A percentile compares a stretch with the other conserved stretches of the same genome.
Evolutionary conservation across 345 rosid genomes (phyloP).

Genomic region (Streptanthus diversifolius): DNA sequence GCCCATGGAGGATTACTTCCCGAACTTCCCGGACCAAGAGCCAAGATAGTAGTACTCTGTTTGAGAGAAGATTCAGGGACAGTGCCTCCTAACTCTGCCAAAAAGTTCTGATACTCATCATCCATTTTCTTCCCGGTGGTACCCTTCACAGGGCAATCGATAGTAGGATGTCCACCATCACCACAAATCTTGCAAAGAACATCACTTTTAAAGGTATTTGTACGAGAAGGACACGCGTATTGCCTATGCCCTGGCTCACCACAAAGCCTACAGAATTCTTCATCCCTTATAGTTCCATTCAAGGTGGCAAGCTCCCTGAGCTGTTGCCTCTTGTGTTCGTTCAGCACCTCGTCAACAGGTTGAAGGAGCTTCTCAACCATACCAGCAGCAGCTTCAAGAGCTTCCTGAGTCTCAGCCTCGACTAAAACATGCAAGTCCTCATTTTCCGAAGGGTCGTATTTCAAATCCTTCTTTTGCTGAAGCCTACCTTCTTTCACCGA

Average conservation of each 20-base stretch:
- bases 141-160: conserved; percentile 96
- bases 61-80: conserved; percentile 88
- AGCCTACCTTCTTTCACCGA: conserved; percentile 89
- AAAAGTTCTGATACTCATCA: conserved; percentile 94
- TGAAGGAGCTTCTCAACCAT: conserved; percentile 97
- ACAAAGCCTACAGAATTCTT: conserved; percentile 83
- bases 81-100: conserved; percentile 88
- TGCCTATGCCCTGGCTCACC: conserved; percentile 97
- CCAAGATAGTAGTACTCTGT: conserved; percentile 51
- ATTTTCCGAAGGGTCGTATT: conserved; percentile 86
- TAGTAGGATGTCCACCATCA: conserved; percentile 98
- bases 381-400: conserved; percentile 90
- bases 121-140: conserved; percentile 96
- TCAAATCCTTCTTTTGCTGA: conserved; percentile 93
- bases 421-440: conserved; percentile 98
- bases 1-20: conserved; percentile 92
- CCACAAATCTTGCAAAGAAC: conserved; percentile 98
- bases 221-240: conserved; percentile 85
- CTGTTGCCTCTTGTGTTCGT: conserved; percentile 98
- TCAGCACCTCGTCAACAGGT: conserved; percentile 94
- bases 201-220: conserved; percentile 90
- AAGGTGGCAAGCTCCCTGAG: conserved; percentile 92
- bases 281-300: conserved; percentile 98
- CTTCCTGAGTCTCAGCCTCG: conserved; percentile 90
- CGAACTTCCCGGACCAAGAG: conserved; percentile 63